Base-by-base conservation (phyloP, 108 stramenopile species). In the Skeletonema potamos region DNA sequence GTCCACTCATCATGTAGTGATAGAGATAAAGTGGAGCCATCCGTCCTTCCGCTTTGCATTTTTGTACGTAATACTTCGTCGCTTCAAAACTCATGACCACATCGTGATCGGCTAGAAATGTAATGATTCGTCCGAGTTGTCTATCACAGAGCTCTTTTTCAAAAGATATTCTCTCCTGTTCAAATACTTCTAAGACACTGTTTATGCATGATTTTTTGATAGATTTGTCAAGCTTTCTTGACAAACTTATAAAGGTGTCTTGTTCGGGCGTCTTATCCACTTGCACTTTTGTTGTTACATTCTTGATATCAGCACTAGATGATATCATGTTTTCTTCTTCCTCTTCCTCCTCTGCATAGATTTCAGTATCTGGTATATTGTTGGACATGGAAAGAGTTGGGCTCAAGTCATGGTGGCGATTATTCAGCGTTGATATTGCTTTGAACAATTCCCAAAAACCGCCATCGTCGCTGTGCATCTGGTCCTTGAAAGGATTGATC, bases 21-120 rank as follows among this genome's bases (percentile, higher is more conserved):
- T 78, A 78, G 9, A 78, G 39, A 36, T 71, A 33, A 24, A 78
- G 41, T 2, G 26, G 27, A 20, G 54, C 70, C 34, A 80, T 28
- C 41, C 58, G 72, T 15, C 72, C 72, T 46, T 68, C 20, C 22
- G 24, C 61, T 29, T 67, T 67, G 26, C 54, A 66, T n/a, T 66
- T 62, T 32, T 59, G 20, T 4, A 33, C 70, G 24, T 58, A 48
- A 67, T 79, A 56, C 20, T 67, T 72, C 29, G 66, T 54, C 29
- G 46, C 66, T 15, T 67, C 51, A 34, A 66, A 72, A 39, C 61
- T 57, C 29, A 27, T 32, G 0, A 0, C 48, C 48, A 51, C 48
- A 51, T 51, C 48, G 17, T 51, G 20, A 7, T 51, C 48, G 20
- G 48, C 48, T 5, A 51, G 22, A 2, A 24, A 51, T 9, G 48